These are phyloP conservation scores for Chaetomiaceae sp. DNA, from an alignment of 2,329 filamentous ascomycete species.

Conservation along the genomic window DNA sequence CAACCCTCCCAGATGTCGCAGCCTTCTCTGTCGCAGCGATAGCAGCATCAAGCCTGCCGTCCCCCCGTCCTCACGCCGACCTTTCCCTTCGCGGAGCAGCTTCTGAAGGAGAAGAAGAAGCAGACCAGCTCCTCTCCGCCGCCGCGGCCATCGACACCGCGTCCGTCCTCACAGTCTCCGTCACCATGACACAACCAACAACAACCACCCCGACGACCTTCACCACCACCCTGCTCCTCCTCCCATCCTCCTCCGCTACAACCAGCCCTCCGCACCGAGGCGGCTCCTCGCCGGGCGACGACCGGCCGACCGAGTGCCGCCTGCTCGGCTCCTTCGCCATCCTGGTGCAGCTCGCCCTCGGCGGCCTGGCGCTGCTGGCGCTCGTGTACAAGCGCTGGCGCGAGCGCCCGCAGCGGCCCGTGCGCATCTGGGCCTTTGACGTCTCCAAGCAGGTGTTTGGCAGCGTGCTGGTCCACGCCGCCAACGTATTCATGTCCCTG, in stretches of 20 bases:
- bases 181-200: conserved; percentile 19
- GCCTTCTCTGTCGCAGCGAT: conserved; percentile 12
- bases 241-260: neutral
- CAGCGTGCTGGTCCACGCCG: conserved; percentile 81
- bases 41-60: conserved; percentile 16
- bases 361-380: conserved; percentile 72
- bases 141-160: neutral
- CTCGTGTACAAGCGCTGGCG: conserved; percentile 91
- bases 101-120: neutral
- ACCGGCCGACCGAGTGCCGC: conserved; percentile 57
- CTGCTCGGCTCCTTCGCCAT: conserved; percentile 88
- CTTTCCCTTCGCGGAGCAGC: neutral
- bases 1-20: conserved; percentile 17
- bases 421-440: conserved; percentile 98
- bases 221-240: neutral
- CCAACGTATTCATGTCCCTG: conserved; percentile 95
- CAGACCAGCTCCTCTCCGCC: neutral
- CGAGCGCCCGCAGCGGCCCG: conserved; percentile 80
- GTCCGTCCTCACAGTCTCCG: neutral
- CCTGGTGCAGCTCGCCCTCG: conserved; percentile 80
- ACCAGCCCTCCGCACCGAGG: conserved; percentile 8
- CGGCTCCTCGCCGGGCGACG: neutral
- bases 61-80: neutral
- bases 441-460: conserved; percentile 96
- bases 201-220: neutral